Evolutionary conservation across 129 eudicot genomes (phyloP), one percentile per base, ranked within the genome.

Genomic region (Sambucus nigra): DNA sequence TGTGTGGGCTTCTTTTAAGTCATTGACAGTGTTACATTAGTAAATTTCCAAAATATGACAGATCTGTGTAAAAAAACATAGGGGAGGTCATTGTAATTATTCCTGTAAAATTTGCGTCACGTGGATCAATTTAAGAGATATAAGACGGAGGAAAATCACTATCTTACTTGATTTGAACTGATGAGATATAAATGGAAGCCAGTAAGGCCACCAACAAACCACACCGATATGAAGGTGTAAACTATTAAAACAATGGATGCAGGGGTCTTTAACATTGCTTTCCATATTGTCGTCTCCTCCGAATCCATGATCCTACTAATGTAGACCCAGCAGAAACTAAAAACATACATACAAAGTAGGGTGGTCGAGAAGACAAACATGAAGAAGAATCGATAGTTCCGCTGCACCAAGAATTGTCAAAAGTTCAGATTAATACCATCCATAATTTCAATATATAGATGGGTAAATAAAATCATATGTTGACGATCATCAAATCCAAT

Each of bases 161-260:
- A 12, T 47, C 67, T 59, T 29, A 86, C 99, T 91, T 91, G 99
- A 77, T 91, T 86, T 35, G 99, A 82, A 51, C 99, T 82, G 64
- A 91, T 91, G 69, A 91, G 95, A 63, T 91, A 91, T 55, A 86
- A 68, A 68, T 91, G 99, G 68, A 91, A 91, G 50, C 95, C 88
- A 9, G 95, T 91, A 25, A 91, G 95, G 64, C 99, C 99, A 47
- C 95, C 99, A n/a, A 91, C 95, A 52, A 91, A 91, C 99, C 99
- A 91, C 66, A 91, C 95, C 17, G 95, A 78, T 56, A 91, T 86
- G 73, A 91, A 91, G 25, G 99, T 91, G 79, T 91, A 86, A 53
- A 86, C 64, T 32, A 91, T 86, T 38, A 91, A 73, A 55, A 73
- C 94, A 67, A 91, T 85, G 49, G 99, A 91, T 31, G 99, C 94